A percentile compares a stretch with the other conserved stretches of the same genome.
These are phyloP conservation scores for Pulveroboletus sp. DNA, from an alignment of 768 basidiomycete species.

Conservation along the genomic window DNA sequence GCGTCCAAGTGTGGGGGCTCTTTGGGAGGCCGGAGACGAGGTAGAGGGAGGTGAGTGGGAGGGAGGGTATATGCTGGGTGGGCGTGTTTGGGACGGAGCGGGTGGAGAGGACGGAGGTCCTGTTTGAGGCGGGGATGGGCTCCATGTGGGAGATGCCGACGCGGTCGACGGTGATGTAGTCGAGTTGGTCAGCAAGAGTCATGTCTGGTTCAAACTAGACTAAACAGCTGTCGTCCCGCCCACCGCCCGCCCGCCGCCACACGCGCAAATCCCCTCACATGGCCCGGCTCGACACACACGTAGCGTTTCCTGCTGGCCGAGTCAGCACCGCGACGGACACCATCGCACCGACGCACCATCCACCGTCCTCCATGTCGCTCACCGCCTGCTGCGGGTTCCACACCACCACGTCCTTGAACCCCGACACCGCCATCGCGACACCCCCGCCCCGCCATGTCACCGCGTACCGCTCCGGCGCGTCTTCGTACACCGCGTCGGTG, in stretches of 20 bases:
- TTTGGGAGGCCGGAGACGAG: slow-evolving; percentile 89
- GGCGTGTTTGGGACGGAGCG: slow-evolving; percentile 43
- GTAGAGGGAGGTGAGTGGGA: slow-evolving; percentile 80
- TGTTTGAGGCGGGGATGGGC: slow-evolving; percentile 74
- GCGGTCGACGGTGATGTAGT: slow-evolving; percentile 71
- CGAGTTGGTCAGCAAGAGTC: slow-evolving; percentile 69
- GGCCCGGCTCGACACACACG: slow-evolving; percentile 91
- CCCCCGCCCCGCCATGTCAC: slow-evolving; percentile 60
- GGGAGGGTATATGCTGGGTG: slow-evolving; percentile 63
- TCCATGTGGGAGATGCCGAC: slow-evolving; percentile 84
- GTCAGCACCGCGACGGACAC: slow-evolving; percentile 6
- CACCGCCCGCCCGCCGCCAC: slow-evolving; percentile 67
- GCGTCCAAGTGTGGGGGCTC: slow-evolving; percentile 86
- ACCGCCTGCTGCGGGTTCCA: slow-evolving; percentile 90
- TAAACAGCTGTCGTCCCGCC: slow-evolving; percentile 73
- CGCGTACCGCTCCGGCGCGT: slow-evolving; percentile 53
- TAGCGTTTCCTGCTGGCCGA: slow-evolving; percentile 63
- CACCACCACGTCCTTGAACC: slow-evolving; percentile 79
- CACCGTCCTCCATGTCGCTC: slow-evolving; percentile 84
- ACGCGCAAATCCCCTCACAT: slow-evolving; percentile 67
- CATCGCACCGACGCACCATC: slow-evolving; percentile 59
- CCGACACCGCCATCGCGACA: slow-evolving; percentile 48
- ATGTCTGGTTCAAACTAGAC: slow-evolving; percentile 1
- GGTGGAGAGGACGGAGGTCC: slow-evolving; percentile 77
- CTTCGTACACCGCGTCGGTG: slow-evolving; percentile 80